A percentile compares a stretch with the other conserved stretches of the same genome.
Conservation (phyloP, 2,329 filamentous ascomycete species). For the Neonectria faginata region DNA sequence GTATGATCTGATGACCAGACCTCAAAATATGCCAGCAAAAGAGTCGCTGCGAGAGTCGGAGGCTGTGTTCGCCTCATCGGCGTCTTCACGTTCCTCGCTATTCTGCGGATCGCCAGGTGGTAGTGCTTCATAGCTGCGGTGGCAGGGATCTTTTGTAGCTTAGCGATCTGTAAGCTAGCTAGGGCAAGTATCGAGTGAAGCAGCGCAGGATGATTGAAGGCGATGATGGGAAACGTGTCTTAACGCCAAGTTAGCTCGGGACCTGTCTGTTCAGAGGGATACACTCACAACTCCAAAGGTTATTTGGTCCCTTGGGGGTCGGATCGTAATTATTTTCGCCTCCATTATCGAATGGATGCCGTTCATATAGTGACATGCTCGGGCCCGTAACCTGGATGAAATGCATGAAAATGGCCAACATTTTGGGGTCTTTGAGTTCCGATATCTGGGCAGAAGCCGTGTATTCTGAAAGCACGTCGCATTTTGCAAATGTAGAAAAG, state of each 20-base stretch:
- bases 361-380: slow-evolving; percentile 87
- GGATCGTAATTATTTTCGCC: slow-evolving; percentile 67
- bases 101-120: slow-evolving; percentile 81
- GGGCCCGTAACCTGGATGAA: slow-evolving; percentile 92
- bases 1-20: slow-evolving; percentile 94
- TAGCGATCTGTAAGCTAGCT: slow-evolving; percentile 87
- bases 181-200: slow-evolving; percentile 92
- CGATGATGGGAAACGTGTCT: slow-evolving; percentile 85
- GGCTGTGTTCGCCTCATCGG: slow-evolving; percentile 76
- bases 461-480: slow-evolving; percentile 72
- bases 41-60: slow-evolving; percentile 86
- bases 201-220: slow-evolving; percentile 85
- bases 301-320: slow-evolving; percentile 72
- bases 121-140: slow-evolving; percentile 93
- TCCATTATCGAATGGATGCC: slow-evolving; percentile 79
- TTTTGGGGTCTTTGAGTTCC: slow-evolving; percentile 83
- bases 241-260: slow-evolving; percentile 37
- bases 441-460: slow-evolving; percentile 73
- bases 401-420: slow-evolving; percentile 87
- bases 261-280: neutral
- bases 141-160: slow-evolving; percentile 77
- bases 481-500: slow-evolving; percentile 62
- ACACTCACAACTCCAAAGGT: slow-evolving; percentile 71
- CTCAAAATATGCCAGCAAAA: slow-evolving; percentile 91
- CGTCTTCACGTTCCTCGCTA: slow-evolving; percentile 80